Percentiles rank a stretch among this genome's conserved stretches.
phyloP scores from a whole-genome alignment of 179 eudicot species.

The Patellifolia procumbens region DNA sequence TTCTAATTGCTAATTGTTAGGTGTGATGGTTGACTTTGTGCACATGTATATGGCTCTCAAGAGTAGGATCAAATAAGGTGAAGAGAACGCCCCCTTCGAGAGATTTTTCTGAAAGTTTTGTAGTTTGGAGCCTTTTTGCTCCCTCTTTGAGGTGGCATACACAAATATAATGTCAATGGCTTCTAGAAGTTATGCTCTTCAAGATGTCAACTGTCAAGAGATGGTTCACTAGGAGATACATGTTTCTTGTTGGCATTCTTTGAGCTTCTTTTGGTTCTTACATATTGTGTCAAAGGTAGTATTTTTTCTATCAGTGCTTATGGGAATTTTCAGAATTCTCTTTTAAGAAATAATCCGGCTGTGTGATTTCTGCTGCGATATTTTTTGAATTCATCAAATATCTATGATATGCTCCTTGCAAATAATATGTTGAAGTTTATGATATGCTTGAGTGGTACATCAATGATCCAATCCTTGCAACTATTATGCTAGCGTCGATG shows the following conservation, averaged over 20 bases:
- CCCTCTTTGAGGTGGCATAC: neutral
- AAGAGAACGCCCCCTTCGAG: too few species aligned
- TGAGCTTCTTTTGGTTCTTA: neutral
- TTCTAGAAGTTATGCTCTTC: too few species aligned
- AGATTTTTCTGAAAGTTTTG: neutral
- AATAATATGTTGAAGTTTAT: neutral
- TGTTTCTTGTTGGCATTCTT: neutral
- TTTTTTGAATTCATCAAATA: neutral
- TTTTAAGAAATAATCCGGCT: neutral
- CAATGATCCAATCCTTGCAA: neutral
- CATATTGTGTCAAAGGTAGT: neutral
- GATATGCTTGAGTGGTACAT: constrained; percentile 10
- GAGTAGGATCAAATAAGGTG: neutral
- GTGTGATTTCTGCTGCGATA: neutral
- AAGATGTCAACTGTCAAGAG: neutral
- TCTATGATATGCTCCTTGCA: neutral
- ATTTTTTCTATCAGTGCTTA: neutral
- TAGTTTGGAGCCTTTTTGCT: neutral
- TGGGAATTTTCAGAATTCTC: neutral
- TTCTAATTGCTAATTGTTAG: neutral
- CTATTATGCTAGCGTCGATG: neutral
- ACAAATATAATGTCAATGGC: neutral
- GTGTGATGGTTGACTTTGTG: neutral
- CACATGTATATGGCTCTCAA: neutral
- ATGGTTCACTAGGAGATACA: neutral